Evolutionary conservation across 345 rosid genomes (phyloP), one percentile per base, ranked within the genome.

Genomic region (Erysimum cheiranthoides): DNA sequence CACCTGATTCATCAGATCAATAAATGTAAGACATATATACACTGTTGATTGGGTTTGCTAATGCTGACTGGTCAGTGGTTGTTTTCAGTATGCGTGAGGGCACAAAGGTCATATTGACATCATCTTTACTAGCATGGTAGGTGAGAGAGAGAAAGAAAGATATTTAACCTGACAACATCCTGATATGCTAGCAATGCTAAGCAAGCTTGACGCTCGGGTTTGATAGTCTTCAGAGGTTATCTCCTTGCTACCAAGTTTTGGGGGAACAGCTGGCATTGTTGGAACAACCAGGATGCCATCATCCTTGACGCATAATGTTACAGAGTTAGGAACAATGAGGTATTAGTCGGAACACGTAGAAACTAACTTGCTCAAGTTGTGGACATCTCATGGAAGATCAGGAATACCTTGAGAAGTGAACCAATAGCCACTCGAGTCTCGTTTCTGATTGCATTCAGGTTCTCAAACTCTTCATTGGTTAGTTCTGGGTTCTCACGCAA

Each of bases 101-200:
- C 43, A 27, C 21, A 69, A n/a, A 31, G 5, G 31, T 51, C 51
- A 60, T 58, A n/a, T 17, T 58, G 32, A 46, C 47, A 61, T 60
- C 69, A 50, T 66, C 63, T 42, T 61, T 49, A 76, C 64, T 45
- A 5, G 47, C 21, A 66, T 38, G 12, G 30, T 5, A n/a, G 12
- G 32, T 25, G n/a, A 60, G 7, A 39, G n/a, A n/a, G 32, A 68
- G 66, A 80, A 34, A 36, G 68, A 74, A 46, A 28, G 70, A 67
- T 64, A 70, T 35, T 18, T 63, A 65, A 94, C 99, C 98, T 95
- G 98, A 79, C 99, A 95, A 81, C 98, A 95, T 62, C 98, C 99
- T 1, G 98, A 95, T 52, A 95, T 70, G 76, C 98, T 93, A 67
- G 98, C 93, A 70, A 95, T 84, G 82, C 98, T 90, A 78, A 88